Percentiles rank a stretch among this genome's conserved stretches.
Evolutionary conservation across 805 yeast genomes (phyloP).

Genomic region (Candida fluviatilis): DNA sequence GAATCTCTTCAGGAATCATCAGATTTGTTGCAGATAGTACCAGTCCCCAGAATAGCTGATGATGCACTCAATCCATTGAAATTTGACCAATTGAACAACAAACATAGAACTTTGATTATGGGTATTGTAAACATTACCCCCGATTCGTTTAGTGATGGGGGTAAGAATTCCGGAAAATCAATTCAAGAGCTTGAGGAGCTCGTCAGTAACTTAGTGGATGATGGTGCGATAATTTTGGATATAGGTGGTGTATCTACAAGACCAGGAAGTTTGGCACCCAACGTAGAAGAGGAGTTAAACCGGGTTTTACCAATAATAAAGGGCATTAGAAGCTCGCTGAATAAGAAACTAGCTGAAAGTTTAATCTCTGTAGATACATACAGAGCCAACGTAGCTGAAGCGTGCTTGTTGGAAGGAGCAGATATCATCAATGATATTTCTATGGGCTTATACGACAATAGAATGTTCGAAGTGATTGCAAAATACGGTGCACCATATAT

Average conservation of each 20-base stretch:
- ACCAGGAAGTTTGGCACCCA: slow-evolving; percentile 69
- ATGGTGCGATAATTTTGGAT: slow-evolving; percentile 78
- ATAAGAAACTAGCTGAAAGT: slow-evolving; percentile 34
- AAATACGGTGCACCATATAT: slow-evolving; percentile 70
- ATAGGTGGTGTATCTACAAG: slow-evolving; percentile 94
- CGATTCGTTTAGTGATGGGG: slow-evolving; percentile 94
- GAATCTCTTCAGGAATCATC: slow-evolving; percentile 48
- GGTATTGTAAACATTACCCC: slow-evolving; percentile 88
- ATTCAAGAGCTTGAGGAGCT: slow-evolving; percentile 38
- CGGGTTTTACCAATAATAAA: slow-evolving; percentile 70
- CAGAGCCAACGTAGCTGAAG: slow-evolving; percentile 68
- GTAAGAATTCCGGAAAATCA: slow-evolving; percentile 31
- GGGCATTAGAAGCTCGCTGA: slow-evolving; percentile 47
- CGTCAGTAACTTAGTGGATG: slow-evolving; percentile 46
- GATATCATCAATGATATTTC: slow-evolving; percentile 90
- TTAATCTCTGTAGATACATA: slow-evolving; percentile 87
- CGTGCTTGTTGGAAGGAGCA: slow-evolving; percentile 71
- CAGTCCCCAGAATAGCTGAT: slow-evolving; percentile 28
- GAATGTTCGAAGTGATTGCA: slow-evolving; percentile 67
- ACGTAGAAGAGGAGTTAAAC: slow-evolving; percentile 59
- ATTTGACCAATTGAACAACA: slow-evolving; percentile 43
- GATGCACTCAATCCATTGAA: slow-evolving; percentile 15
- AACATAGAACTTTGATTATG: slow-evolving; percentile 67
- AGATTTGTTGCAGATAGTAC: slow-evolving; percentile 47
- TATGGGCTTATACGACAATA: slow-evolving; percentile 66